Evolutionary conservation across 768 basidiomycete species (phyloP).

Genomic region (Termitomyces sp.): DNA sequence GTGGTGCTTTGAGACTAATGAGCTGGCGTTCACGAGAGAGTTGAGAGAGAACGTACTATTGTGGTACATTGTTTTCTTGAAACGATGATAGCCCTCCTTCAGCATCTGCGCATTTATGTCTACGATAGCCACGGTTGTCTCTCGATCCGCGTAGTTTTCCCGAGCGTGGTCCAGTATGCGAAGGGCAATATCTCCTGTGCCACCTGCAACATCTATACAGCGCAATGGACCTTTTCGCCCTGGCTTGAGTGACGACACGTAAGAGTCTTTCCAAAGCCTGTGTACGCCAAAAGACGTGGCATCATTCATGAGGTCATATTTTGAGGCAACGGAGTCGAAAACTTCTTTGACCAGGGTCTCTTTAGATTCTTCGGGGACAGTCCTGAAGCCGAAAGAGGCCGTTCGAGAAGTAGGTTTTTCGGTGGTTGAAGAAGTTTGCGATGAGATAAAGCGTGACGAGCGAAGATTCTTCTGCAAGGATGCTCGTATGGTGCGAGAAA

Average conservation of each 20-base stretch:
- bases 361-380: constrained; percentile 82
- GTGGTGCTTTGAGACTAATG: constrained; percentile 59
- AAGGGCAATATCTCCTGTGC: constrained; percentile 96
- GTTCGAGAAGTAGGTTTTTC: constrained; percentile 34
- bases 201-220: constrained; percentile 96
- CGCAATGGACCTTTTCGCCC: constrained; percentile 70
- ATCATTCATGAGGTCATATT: constrained; percentile 98
- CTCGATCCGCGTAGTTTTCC: constrained; percentile 86
- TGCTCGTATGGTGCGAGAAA: constrained; percentile 6
- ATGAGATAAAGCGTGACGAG: constrained; percentile 14
- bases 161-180: constrained; percentile 89
- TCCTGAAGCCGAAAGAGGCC: constrained; percentile 92
- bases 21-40: background rate
- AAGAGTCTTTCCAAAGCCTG: constrained; percentile 94
- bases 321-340: constrained; percentile 93
- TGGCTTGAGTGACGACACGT: constrained; percentile 72
- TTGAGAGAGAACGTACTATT: constrained; percentile 59
- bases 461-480: background rate
- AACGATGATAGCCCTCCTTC: constrained; percentile 82
- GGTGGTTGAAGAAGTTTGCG: constrained; percentile 15
- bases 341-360: constrained; percentile 89
- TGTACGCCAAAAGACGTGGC: constrained; percentile 97
- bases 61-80: constrained; percentile 98
- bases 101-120: constrained; percentile 98
- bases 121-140: constrained; percentile 83